phyloP scores from a whole-genome alignment of 1,284 basidiomycete species.

The Psilocybe mexicana region DNA sequence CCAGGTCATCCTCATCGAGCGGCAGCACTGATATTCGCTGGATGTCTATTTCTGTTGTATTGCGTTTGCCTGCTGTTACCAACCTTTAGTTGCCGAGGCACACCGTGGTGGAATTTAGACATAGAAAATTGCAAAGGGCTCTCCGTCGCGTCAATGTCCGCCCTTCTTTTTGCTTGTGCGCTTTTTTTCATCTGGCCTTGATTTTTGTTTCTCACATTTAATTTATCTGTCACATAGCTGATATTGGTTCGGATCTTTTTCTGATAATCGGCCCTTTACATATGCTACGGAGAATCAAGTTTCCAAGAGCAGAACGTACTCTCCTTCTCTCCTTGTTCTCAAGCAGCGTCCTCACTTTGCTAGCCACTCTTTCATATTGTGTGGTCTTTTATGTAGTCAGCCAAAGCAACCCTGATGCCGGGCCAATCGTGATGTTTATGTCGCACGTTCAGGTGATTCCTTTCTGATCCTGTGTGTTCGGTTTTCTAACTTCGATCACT shows the following conservation, averaged over 20 bases:
- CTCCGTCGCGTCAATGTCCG: not conserved
- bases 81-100: conserved; percentile 1
- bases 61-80: not conserved
- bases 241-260: conserved; percentile 16
- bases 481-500: not conserved
- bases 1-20: not conserved
- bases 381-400: conserved; percentile 12
- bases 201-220: not conserved
- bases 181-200: not conserved
- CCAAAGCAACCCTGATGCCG: conserved; percentile 10
- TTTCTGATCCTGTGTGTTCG: not conserved
- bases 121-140: not conserved
- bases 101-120: conserved; percentile 9
- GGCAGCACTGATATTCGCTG: not conserved
- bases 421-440: conserved; percentile 8
- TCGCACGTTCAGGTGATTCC: conserved; percentile 15
- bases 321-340: conserved; percentile 17
- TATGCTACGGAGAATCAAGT: conserved; percentile 13
- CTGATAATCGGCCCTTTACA: conserved; percentile 13
- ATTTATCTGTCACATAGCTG: conserved; percentile 8
- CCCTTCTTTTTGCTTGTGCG: not conserved
- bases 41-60: conserved; percentile 4
- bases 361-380: conserved; percentile 12
- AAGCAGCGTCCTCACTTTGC: conserved; percentile 15
- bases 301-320: conserved; percentile 9